Percentiles rank a stretch among this genome's conserved stretches.
Conservation (phyloP, 352 stramenopile species). For the Phytopythium montanum region DNA sequence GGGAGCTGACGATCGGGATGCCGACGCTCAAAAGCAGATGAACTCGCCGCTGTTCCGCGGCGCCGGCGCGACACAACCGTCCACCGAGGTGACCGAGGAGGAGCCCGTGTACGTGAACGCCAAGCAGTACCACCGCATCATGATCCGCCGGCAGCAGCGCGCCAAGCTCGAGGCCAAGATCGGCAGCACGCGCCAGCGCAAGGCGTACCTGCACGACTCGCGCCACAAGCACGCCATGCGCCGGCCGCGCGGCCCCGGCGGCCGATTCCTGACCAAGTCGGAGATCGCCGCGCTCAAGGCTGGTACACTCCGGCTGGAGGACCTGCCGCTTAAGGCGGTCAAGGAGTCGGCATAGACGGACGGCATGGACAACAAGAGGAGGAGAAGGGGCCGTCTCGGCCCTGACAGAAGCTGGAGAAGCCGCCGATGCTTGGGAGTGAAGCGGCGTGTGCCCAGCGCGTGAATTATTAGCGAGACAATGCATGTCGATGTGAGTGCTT, state of each 20-base stretch:
- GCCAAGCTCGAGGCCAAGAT: constrained; percentile 78
- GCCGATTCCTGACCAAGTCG: constrained; percentile 76
- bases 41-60: constrained; percentile 53
- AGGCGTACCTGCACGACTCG: constrained; percentile 75
- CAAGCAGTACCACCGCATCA: constrained; percentile 84
- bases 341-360: constrained; percentile 15
- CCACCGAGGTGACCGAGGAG: constrained; percentile 52
- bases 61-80: constrained; percentile 24
- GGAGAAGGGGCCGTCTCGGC: not conserved
- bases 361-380: not conserved
- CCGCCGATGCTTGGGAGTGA: not conserved
- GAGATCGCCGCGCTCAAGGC: constrained; percentile 75
- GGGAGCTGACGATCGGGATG: not conserved
- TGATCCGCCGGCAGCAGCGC: constrained; percentile 72
- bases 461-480: constrained; percentile 10
- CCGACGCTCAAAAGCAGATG: constrained; percentile 17
- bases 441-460: not conserved
- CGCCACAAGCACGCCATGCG: constrained; percentile 79
- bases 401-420: not conserved
- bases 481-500: not conserved
- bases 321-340: constrained; percentile 42
- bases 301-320: constrained; percentile 57
- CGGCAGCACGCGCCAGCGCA: constrained; percentile 53
- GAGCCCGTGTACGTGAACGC: constrained; percentile 84
- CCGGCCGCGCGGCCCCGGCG: constrained; percentile 58